phyloP scores from a whole-genome alignment of 2,329 filamentous ascomycete genomes.

The Fusarium sp. region DNA sequence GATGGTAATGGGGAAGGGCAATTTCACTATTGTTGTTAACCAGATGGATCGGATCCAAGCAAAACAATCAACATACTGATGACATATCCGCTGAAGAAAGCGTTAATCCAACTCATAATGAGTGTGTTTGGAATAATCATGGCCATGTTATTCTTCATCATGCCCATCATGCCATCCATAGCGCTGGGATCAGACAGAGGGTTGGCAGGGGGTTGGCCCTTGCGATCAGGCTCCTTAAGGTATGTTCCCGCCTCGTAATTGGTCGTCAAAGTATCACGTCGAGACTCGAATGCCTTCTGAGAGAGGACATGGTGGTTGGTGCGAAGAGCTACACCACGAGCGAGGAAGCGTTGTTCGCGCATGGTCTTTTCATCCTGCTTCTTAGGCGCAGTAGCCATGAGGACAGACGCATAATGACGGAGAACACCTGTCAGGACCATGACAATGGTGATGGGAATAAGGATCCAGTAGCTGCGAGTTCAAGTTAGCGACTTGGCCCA shows the following conservation, averaged over 20 bases:
- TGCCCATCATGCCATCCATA: conserved; percentile 99
- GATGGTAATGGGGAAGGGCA: conserved; percentile 96
- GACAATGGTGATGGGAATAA: conserved; percentile 95
- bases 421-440: conserved; percentile 98
- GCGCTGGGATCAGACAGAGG: conserved; percentile 94
- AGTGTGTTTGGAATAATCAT: conserved; percentile 99
- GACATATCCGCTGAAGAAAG: conserved; percentile 97
- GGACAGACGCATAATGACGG: conserved; percentile 94
- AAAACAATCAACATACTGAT: conserved; percentile 76
- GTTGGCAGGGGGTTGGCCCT: conserved; percentile 90
- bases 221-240: conserved; percentile 87
- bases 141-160: conserved; percentile 99
- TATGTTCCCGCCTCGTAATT: conserved; percentile 89
- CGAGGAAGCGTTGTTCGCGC: conserved; percentile 86
- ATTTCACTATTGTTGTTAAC: conserved; percentile 75
- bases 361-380: conserved; percentile 80
- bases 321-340: conserved; percentile 87
- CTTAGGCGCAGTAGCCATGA: conserved; percentile 89
- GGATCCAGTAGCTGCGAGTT: conserved; percentile 90
- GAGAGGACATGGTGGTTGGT: conserved; percentile 85
- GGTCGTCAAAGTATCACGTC: conserved; percentile 83
- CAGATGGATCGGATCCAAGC: fast-evolving
- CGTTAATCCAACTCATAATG: conserved; percentile 99
- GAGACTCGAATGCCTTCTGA: conserved; percentile 79
- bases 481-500: conserved; percentile 33